Evolutionary conservation across 345 rosid species (phyloP).

Genomic region (Eucalyptus victrix): DNA sequence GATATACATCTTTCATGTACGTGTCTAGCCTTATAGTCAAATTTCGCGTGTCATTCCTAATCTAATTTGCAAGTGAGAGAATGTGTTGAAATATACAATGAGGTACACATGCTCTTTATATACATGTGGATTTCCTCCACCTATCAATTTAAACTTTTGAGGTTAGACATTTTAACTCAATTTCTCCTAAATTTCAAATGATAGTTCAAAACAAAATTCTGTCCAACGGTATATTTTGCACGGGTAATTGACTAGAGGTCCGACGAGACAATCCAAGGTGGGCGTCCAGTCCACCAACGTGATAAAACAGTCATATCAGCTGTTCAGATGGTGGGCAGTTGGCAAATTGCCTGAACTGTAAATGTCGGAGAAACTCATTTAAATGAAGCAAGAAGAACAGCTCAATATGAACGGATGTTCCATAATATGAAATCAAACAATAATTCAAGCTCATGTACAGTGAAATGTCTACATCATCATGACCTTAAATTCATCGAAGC

Average conservation of each 20-base stretch:
- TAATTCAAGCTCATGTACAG: background rate
- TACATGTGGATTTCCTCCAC: background rate
- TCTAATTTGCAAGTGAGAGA: background rate
- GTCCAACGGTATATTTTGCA: background rate
- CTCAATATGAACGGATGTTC: background rate
- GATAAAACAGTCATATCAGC: background rate
- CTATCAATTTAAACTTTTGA: background rate
- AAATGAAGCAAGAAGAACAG: background rate
- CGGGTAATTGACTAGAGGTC: background rate
- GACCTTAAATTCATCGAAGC: conserved; percentile 37
- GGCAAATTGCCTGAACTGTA: background rate
- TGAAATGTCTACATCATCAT: conserved; percentile 18
- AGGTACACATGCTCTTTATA: background rate
- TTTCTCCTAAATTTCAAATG: background rate
- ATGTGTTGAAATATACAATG: background rate
- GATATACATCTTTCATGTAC: background rate
- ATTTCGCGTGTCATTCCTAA: background rate
- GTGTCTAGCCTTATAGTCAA: background rate
- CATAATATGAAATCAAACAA: background rate
- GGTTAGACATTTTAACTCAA: background rate
- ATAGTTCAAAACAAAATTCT: background rate
- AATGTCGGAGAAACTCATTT: background rate
- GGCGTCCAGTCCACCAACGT: background rate
- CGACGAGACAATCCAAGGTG: background rate
- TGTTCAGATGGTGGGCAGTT: background rate